Percentiles rank a stretch among this genome's conserved stretches.
Evolutionary conservation across 768 basidiomycete species (phyloP).

Genomic region (Amanita rubescens): DNA sequence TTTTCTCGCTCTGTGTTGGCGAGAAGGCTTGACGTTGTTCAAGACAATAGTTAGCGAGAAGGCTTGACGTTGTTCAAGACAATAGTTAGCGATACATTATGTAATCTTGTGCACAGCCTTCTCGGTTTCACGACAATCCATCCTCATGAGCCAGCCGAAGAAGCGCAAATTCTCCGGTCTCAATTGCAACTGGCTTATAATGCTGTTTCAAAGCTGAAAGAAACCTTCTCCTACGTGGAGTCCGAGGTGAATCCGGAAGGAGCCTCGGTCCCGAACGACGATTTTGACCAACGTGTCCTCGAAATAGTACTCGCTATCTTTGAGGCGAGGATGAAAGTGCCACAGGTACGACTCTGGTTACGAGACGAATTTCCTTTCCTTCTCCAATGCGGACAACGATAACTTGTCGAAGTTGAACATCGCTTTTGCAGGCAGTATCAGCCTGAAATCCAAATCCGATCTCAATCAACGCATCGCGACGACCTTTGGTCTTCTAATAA

Average conservation of each 20-base stretch:
- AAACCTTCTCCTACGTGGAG: conserved; percentile 9
- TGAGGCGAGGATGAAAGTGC: conserved; percentile 11
- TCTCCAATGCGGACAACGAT: conserved; percentile 9
- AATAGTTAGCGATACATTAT: too few relatives aligned
- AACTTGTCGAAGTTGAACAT: conserved; percentile 11
- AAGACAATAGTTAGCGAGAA: too few relatives aligned
- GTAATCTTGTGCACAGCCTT: too few relatives aligned
- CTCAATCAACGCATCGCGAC: conserved; percentile 10
- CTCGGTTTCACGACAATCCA: too few relatives aligned
- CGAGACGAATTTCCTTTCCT: conserved; percentile 9
- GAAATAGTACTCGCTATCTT: conserved; percentile 10
- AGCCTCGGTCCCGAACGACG: conserved; percentile 4
- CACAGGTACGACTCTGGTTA: conserved; percentile 10
- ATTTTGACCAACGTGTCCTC: conserved; percentile 11
- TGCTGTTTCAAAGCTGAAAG: conserved; percentile 10
- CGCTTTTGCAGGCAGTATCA: conserved; percentile 8
- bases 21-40: too few relatives aligned
- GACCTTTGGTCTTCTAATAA: conserved; percentile 13
- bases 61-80: too few relatives aligned
- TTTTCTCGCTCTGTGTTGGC: too few relatives aligned
- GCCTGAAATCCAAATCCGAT: conserved; percentile 10
- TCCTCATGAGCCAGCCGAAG: too few relatives aligned
- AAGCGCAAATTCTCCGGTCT: too few relatives aligned
- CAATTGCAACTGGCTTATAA: conserved; percentile 9
- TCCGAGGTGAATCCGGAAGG: conserved; percentile 8